Evolutionary conservation across 306 rosid species (phyloP), one percentile per base, ranked within the genome.

Genomic region (Sicyos baderoa): DNA sequence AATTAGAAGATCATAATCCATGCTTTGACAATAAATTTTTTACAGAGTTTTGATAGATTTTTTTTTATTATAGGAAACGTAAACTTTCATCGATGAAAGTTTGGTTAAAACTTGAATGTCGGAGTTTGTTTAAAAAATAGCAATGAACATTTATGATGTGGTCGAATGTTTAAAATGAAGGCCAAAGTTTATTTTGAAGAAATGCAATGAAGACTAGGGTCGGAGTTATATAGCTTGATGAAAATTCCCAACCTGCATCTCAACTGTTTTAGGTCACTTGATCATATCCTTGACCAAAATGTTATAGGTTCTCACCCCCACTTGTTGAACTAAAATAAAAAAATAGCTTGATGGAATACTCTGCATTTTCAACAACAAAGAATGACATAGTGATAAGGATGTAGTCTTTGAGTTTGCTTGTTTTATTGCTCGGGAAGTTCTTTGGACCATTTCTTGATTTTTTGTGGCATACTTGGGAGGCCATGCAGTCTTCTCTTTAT

Each of bases 1-100:
- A 29, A 29, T 29, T 29, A 29, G 19, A 74, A 70, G 70, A 50
- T 69, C 76, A 80, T 68, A 75, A 14, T 10, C 44, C 35, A 29
- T 13, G 17, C 37, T 45, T 19, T 49, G 12, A 21, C 27, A 40
- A 40, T 40, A 40, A 40, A 40, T 7, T 0, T 22, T 35, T 37
- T n/a, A 35, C 15, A n/a, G 48, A n/a, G 15, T 61, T 37, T 35
- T 25, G 64, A 25, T 14, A 58, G 64, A 58, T 13, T 58, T 58
- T 9, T 3, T 14, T 32, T 32, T 35, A 4, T 35, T 4, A 35
- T 35, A 35, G 42, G 42, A 35, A 35, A 35, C 8, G 42, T 5
- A 35, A 35, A 35, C 42, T 6, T 35, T 6, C 42, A 35, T 35
- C 8, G 42, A 35, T 35, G 42, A 35, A 35, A 35, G 42, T 35